Conservation (phyloP, 169 alveolate genomes). For the Cryptosporidium sp. region DNA sequence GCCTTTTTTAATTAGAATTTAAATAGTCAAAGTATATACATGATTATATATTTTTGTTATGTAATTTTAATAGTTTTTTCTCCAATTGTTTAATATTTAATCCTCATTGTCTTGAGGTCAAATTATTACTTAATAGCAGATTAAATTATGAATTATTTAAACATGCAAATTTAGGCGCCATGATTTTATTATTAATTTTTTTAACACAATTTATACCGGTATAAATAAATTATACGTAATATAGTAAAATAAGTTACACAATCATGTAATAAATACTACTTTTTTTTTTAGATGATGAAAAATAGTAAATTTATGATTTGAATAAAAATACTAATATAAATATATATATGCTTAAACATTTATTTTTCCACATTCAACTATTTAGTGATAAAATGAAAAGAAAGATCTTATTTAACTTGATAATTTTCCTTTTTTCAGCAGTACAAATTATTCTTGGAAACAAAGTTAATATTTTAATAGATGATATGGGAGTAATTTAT, state of each 20-base stretch:
- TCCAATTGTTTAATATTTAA: too few species aligned
- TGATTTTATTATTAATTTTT: too few species aligned
- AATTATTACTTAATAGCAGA: not conserved
- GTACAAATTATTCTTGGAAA: not conserved
- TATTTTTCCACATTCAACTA: not conserved
- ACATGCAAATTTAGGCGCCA: not conserved
- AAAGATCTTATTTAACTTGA: not conserved
- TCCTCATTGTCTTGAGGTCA: not conserved
- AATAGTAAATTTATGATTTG: not conserved
- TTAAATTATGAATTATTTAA: too few species aligned
- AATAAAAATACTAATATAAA: too few species aligned
- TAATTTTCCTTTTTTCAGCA: not conserved
- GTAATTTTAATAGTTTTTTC: too few species aligned
- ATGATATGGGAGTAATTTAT: not conserved
- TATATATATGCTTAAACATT: too few species aligned
- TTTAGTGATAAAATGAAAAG: not conserved
- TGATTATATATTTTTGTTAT: too few species aligned
- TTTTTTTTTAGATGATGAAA: too few species aligned
- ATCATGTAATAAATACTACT: not conserved
- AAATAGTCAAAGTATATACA: too few species aligned
- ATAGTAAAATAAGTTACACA: not conserved
- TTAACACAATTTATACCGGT: not conserved
- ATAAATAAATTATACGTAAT: not conserved
- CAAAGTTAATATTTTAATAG: not conserved
- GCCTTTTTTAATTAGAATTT: too few species aligned